A percentile compares a stretch with the other conserved stretches of the same genome.
Evolutionary conservation across 75 land plant genomes (phyloP).

Genomic region (Picea glauca): DNA sequence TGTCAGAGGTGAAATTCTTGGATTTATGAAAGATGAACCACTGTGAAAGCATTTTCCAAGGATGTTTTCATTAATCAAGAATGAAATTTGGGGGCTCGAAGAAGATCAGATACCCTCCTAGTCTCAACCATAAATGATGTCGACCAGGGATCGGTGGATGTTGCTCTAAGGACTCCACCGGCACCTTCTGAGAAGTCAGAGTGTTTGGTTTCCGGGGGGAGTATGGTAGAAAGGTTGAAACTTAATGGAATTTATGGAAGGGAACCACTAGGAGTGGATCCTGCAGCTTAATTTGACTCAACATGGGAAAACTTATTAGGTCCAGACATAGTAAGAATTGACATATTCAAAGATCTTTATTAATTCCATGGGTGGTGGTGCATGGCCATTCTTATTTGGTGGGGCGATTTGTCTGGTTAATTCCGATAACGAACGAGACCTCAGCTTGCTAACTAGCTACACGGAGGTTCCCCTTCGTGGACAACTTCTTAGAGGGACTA

Average conservation of each 20-base stretch:
- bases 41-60: too few species aligned
- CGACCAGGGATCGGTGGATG: constrained; percentile 35
- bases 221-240: constrained; percentile 35
- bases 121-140: constrained; percentile 31
- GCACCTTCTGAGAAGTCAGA: constrained; percentile 25
- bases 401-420: constrained; percentile 69
- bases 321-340: constrained; percentile 27
- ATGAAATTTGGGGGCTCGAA: too few species aligned
- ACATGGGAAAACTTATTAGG: constrained; percentile 27
- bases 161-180: constrained; percentile 20
- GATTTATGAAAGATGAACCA: too few species aligned
- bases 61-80: too few species aligned
- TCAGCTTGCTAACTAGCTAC: constrained; percentile 64
- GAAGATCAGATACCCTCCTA: too few species aligned
- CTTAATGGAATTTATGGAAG: constrained; percentile 34
- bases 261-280: constrained; percentile 34
- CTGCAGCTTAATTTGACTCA: constrained; percentile 24
- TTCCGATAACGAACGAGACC: constrained; percentile 69
- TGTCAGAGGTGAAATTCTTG: too few species aligned
- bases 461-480: constrained; percentile 23
- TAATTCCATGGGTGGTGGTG: constrained; percentile 32
- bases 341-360: constrained; percentile 27
- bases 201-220: constrained; percentile 27
- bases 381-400: constrained; percentile 29
- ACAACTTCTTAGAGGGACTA: constrained; percentile 81